Evolutionary conservation across 2,329 filamentous ascomycete genomes (phyloP).

Genomic region (Aspergillus unguis): DNA sequence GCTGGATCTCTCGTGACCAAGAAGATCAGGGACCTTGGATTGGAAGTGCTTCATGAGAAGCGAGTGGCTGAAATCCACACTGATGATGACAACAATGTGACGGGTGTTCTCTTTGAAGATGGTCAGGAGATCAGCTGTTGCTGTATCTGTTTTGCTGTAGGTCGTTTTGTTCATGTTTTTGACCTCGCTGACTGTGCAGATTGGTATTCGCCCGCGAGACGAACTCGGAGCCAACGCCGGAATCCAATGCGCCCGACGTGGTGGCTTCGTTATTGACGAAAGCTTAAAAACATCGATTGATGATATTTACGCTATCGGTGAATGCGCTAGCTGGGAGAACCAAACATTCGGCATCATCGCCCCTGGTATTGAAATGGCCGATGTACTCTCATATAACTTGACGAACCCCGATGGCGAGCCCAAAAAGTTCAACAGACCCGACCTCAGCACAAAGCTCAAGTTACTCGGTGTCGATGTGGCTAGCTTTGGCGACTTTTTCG

Average conservation of each 20-base stretch:
- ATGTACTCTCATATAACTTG: slow-evolving; percentile 85
- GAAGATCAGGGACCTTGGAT: slow-evolving; percentile 71
- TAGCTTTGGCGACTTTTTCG: slow-evolving; percentile 91
- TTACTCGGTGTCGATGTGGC: slow-evolving; percentile 86
- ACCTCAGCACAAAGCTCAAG: slow-evolving; percentile 89
- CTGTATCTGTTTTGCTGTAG: slow-evolving; percentile 76
- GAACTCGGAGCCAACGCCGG: slow-evolving; percentile 68
- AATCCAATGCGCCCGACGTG: slow-evolving; percentile 67
- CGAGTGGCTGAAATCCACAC: slow-evolving; percentile 69
- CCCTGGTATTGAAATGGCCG: slow-evolving; percentile 88
- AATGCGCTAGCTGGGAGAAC: slow-evolving; percentile 85
- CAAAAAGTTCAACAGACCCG: slow-evolving; percentile 72
- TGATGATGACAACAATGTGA: slow-evolving; percentile 64
- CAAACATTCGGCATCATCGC: slow-evolving; percentile 87
- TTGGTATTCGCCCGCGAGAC: slow-evolving; percentile 78
- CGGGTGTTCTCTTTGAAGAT: slow-evolving; percentile 75
- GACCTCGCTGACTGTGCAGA: slow-evolving; percentile 39
- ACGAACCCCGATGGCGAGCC: slow-evolving; percentile 71
- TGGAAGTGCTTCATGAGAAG: slow-evolving; percentile 77
- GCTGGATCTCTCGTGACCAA: slow-evolving; percentile 79
- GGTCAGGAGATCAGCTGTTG: slow-evolving; percentile 73
- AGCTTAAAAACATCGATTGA: slow-evolving; percentile 64
- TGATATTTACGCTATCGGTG: slow-evolving; percentile 81
- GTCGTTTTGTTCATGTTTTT: slow-evolving; percentile 17
- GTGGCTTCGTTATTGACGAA: slow-evolving; percentile 63